Conservation (phyloP, 495 filamentous ascomycete species). For the Penicillium steckii region DNA sequence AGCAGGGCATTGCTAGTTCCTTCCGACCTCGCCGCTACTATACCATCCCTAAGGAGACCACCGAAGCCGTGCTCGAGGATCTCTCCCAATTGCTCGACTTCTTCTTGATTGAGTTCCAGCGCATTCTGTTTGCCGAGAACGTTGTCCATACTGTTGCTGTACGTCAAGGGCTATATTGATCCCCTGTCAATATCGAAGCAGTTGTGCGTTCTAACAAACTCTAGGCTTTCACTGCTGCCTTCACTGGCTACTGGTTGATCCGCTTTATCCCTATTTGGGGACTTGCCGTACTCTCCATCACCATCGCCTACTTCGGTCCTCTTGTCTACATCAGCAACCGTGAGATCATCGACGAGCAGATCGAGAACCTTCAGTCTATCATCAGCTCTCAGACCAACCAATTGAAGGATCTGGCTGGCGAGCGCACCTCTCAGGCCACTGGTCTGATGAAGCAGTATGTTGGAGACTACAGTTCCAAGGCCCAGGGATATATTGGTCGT, state of each 20-base stretch:
- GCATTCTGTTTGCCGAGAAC: conserved; percentile 94
- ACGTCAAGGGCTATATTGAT: conserved; percentile 34
- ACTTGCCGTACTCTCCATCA: conserved; percentile 73
- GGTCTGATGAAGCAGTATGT: conserved; percentile 77
- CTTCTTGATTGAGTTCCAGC: conserved; percentile 94
- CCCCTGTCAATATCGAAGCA: conserved; percentile 12
- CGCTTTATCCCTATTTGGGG: conserved; percentile 95
- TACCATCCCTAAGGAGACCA: conserved; percentile 79
- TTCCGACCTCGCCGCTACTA: conserved; percentile 91
- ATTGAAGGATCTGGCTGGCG: conserved; percentile 72
- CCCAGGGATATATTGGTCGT: conserved; percentile 68
- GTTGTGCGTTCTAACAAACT: conserved; percentile 7
- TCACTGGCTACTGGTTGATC: conserved; percentile 89
- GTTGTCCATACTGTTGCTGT: conserved; percentile 76
- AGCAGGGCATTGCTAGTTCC: conserved; percentile 77
- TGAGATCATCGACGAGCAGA: conserved; percentile 85
- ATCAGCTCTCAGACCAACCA: conserved; percentile 80
- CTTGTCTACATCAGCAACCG: conserved; percentile 91
- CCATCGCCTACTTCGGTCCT: conserved; percentile 78
- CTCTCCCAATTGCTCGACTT: conserved; percentile 93
- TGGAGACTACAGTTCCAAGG: conserved; percentile 81
- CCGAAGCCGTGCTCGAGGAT: conserved; percentile 79
- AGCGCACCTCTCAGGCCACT: conserved; percentile 76
- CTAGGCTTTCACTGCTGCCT: conserved; percentile 74
- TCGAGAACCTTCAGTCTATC: conserved; percentile 67